phyloP scores from a whole-genome alignment of 768 basidiomycete genomes.

The Rhodocollybia butyracea region DNA sequence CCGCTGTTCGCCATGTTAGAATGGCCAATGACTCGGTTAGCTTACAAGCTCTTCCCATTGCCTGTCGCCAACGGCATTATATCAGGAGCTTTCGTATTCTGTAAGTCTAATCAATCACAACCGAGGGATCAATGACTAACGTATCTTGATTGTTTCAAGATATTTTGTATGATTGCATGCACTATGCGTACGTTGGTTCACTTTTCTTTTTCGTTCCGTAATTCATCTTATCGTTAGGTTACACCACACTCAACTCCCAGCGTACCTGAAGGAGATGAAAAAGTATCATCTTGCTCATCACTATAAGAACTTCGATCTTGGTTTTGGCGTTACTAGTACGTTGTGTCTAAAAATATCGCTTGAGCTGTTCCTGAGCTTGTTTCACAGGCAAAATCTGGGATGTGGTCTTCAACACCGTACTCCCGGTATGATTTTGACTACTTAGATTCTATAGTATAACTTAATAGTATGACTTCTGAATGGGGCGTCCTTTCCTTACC shows the following conservation, averaged over 20 bases:
- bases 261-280: conserved; percentile 91
- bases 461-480: no score
- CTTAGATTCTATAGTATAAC: no score
- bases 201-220: neutral
- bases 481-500: no score
- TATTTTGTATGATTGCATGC: conserved; percentile 85
- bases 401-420: conserved; percentile 80
- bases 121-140: no score
- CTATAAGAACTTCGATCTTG: conserved; percentile 97
- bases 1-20: conserved; percentile 72
- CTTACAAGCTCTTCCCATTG: conserved; percentile 75
- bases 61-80: conserved; percentile 91
- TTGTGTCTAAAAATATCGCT: conserved; percentile 10
- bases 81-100: conserved; percentile 75
- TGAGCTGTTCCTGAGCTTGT: neutral
- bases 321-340: conserved; percentile 93
- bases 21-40: conserved; percentile 84
- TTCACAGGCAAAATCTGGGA: conserved; percentile 88
- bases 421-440: conserved; percentile 61
- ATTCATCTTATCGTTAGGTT: conserved; percentile 39
- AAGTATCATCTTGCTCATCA: conserved; percentile 97
- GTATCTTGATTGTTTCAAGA: conserved; percentile 39
- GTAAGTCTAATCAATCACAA: no score
- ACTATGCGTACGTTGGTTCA: conserved; percentile 68
- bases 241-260: conserved; percentile 83